These are phyloP conservation scores for Fusarium sp. DNA, from an alignment of 2,329 filamentous ascomycete species.

Conservation along the genomic window DNA sequence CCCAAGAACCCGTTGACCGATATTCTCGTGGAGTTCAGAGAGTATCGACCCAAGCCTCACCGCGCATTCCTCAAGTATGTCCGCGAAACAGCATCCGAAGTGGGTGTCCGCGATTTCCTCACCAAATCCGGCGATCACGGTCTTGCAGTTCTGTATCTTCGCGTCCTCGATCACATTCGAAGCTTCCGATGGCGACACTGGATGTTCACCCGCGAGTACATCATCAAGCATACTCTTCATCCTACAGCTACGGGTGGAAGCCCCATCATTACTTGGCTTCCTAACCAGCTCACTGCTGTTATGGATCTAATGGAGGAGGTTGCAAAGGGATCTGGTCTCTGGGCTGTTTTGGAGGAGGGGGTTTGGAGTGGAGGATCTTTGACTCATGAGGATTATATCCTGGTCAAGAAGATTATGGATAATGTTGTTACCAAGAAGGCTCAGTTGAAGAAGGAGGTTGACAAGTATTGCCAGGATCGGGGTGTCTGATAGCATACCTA, in stretches of 20 bases:
- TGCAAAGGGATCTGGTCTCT: conserved; percentile 49
- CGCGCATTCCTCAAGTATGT: conserved; percentile 84
- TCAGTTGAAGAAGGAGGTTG: conserved; percentile 76
- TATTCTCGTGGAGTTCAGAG: conserved; percentile 87
- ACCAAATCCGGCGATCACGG: conserved; percentile 46
- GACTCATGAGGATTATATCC: conserved; percentile 20
- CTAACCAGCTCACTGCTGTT: conserved; percentile 81
- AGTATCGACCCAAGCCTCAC: conserved; percentile 90
- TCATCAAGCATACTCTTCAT: conserved; percentile 79
- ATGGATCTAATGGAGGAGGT: conserved; percentile 74
- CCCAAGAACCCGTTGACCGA: conserved; percentile 87
- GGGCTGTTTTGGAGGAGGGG: conserved; percentile 29
- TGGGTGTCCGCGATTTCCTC: conserved; percentile 65
- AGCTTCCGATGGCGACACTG: conserved; percentile 87
- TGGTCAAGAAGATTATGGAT: conserved; percentile 68
- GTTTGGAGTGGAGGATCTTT: conserved; percentile 31
- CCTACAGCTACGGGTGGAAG: conserved; percentile 83
- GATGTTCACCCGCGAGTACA: conserved; percentile 87
- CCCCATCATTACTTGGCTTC: conserved; percentile 85
- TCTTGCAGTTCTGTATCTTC: conserved; percentile 68
- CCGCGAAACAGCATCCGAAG: conserved; percentile 55
- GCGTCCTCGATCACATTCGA: conserved; percentile 76
- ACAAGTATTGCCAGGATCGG: conserved; percentile 76
- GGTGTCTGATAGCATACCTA: conserved; percentile 45
- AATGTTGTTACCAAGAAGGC: conserved; percentile 69